Evolutionary conservation across 352 stramenopile genomes (phyloP).

Genomic region (Phytopythium litorale): DNA sequence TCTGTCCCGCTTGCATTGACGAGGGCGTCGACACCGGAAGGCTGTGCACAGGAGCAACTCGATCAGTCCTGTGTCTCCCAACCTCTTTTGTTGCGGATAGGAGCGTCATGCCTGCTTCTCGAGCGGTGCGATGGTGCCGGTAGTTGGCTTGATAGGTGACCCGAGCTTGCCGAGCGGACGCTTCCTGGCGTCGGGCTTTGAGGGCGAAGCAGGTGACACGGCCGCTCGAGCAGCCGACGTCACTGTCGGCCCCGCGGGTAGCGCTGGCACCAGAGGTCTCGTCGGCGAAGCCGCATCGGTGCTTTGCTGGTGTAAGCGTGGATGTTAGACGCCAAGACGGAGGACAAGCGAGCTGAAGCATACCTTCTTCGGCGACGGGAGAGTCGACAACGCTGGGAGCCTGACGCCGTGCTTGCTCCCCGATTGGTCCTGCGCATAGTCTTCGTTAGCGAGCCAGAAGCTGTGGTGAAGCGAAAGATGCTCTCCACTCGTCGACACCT

Average conservation of each 20-base stretch:
- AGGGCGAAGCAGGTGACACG: not conserved
- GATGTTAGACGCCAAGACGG: not conserved
- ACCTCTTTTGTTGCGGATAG: too few relatives aligned
- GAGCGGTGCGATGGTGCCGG: not conserved
- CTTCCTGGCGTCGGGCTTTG: slow-evolving; percentile 2
- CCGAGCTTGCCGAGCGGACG: not conserved
- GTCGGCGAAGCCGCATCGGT: not conserved
- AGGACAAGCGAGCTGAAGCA: not conserved
- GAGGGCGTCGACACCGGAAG: not conserved
- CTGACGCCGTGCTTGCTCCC: slow-evolving; percentile 38
- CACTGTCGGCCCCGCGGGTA: slow-evolving; percentile 1
- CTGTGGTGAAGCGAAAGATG: not conserved
- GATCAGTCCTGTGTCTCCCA: not conserved
- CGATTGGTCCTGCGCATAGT: not conserved
- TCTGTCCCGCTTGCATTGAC: too few relatives aligned
- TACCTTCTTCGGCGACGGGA: slow-evolving; percentile 28
- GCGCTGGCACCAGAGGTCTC: not conserved
- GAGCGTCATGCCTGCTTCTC: not conserved
- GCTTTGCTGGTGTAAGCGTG: not conserved
- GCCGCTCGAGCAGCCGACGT: not conserved
- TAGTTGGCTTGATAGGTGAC: not conserved
- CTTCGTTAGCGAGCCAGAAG: too few relatives aligned
- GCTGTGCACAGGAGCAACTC: not conserved
- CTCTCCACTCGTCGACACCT: not conserved
- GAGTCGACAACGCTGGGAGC: slow-evolving; percentile 27